Percentiles rank a stretch among this genome's conserved stretches.
These are phyloP conservation scores for Trichoderma virens DNA, from an alignment of 495 filamentous ascomycete species.

Conservation along the genomic window DNA sequence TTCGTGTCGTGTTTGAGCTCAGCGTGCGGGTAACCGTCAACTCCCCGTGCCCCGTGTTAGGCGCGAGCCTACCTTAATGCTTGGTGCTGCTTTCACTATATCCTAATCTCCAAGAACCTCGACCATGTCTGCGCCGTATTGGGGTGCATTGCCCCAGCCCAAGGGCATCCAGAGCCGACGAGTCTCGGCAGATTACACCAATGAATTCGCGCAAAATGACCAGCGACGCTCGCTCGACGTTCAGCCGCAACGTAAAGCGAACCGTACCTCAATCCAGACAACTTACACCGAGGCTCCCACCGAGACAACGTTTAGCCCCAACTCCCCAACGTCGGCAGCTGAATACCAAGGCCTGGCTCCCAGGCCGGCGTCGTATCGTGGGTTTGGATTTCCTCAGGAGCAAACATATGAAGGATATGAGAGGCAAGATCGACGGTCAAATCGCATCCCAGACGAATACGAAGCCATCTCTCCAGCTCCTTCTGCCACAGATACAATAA, in stretches of 20 bases:
- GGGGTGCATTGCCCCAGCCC: slow-evolving; percentile 32
- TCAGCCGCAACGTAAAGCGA: slow-evolving; percentile 26
- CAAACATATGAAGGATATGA: not conserved
- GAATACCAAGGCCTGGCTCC: slow-evolving; percentile 38
- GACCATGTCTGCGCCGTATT: slow-evolving; percentile 38
- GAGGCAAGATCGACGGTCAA: slow-evolving; percentile 1
- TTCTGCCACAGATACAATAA: slow-evolving; percentile 52
- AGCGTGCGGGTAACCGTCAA: not conserved
- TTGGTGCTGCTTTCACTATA: not conserved
- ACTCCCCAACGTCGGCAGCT: slow-evolving; percentile 41
- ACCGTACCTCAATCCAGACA: slow-evolving; percentile 36
- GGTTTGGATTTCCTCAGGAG: not conserved
- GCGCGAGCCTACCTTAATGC: not conserved
- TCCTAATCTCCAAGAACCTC: not conserved
- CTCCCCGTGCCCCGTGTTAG: not conserved
- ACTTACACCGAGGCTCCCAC: slow-evolving; percentile 39
- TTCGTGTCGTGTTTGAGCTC: not conserved
- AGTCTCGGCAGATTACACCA: slow-evolving; percentile 32
- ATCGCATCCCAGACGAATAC: slow-evolving; percentile 14
- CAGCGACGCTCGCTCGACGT: slow-evolving; percentile 29
- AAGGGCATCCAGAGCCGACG: slow-evolving; percentile 32
- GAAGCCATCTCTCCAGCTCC: slow-evolving; percentile 28
- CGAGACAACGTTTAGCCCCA: slow-evolving; percentile 44
- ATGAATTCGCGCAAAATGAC: slow-evolving; percentile 25
- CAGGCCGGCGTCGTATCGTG: slow-evolving; percentile 34